Base-by-base conservation (phyloP, 1,284 basidiomycete species). In the Ustilago lituana region DNA sequence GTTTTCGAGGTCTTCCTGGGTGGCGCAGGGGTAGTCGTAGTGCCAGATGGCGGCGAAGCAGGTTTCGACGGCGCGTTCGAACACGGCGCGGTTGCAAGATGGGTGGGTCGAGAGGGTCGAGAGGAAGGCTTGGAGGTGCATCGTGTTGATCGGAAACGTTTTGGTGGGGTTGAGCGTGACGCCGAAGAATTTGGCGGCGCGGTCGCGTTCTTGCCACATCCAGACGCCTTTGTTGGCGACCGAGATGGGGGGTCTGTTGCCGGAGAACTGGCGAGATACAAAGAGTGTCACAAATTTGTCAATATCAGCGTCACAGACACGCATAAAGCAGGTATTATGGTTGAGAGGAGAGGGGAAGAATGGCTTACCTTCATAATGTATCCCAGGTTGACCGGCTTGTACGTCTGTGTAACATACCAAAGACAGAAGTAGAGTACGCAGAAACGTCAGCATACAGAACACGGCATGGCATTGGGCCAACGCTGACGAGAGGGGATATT, bases 331-430 rank as follows among this genome's bases (percentile, higher is more conserved):
- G n/a, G n/a, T n/a, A n/a, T n/a, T n/a, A n/a, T n/a, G n/a, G 24
- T 17, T 7, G 11, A 4, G 12, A 14, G 3, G 27, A 35, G 33
- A 20, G n/a, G 14, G 39, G 2, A n/a, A 31, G n/a, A n/a, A n/a
- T n/a, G n/a, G n/a, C 52, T 23, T 37, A 72, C 68, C 56, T 80
- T 77, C 79, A 82, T 82, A 15, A 82, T 60, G 40, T 80, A 77
- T 0, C 71, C 70, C 9, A 80, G 65, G 36, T 77, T 80, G 23
- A 76, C 54, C 0, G 79, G 78, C 17, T 56, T 56, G 27, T 64
- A 70, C 15, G 64, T 70, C 55, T 63, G 35, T 22, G 31, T 10
- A 17, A 11, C 9, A 22, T 22, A 22, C 10, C 17, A 6, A 20
- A 35, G 29, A 36, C 12, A 9, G 3, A 10, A n/a, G n/a, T n/a